A percentile compares a stretch with the other conserved stretches of the same genome.
phyloP scores from a whole-genome alignment of 177 flowering plant species.

The Vitis hybrid region DNA sequence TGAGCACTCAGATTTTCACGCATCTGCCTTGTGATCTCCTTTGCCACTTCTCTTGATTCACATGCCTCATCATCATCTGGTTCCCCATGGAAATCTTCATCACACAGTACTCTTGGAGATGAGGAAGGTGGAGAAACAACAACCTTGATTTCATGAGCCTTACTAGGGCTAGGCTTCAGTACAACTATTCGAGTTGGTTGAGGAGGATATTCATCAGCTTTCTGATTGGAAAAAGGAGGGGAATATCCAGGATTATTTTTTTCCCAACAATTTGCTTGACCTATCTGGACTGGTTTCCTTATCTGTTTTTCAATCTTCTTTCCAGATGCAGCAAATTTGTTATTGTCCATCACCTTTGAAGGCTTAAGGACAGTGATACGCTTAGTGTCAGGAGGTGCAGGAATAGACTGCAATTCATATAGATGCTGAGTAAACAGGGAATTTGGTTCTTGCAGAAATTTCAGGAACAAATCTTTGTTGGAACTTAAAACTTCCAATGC shows the following conservation, averaged over 20 bases:
- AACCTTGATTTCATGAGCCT: constrained; percentile 44
- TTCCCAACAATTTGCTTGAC: constrained; percentile 40
- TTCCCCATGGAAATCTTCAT: constrained; percentile 37
- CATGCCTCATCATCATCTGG: constrained; percentile 41
- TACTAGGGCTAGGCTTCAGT: constrained; percentile 80
- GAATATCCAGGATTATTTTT: constrained; percentile 25
- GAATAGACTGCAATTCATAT: constrained; percentile 42
- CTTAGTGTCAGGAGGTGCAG: constrained; percentile 65
- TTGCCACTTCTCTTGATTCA: constrained; percentile 71
- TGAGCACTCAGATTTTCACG: constrained; percentile 51
- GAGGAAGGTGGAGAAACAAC: constrained; percentile 45
- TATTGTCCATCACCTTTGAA: constrained; percentile 51
- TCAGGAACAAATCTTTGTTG: constrained; percentile 71
- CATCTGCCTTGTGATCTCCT: constrained; percentile 57
- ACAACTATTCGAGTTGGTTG: constrained; percentile 89
- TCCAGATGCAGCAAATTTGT: constrained; percentile 29
- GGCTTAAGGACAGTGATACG: constrained; percentile 90
- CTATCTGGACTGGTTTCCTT: constrained; percentile 35
- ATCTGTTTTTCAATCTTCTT: constrained; percentile 39
- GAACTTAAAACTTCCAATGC: constrained; percentile 82
- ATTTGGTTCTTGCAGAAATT: constrained; percentile 83
- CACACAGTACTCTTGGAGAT: constrained; percentile 33
- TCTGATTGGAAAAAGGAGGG: constrained; percentile 33
- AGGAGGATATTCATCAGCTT: constrained; percentile 34
- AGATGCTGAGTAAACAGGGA: constrained; percentile 61